Conservation (phyloP, 106 monocot genomes). For the Dioscorea dumetorum region DNA sequence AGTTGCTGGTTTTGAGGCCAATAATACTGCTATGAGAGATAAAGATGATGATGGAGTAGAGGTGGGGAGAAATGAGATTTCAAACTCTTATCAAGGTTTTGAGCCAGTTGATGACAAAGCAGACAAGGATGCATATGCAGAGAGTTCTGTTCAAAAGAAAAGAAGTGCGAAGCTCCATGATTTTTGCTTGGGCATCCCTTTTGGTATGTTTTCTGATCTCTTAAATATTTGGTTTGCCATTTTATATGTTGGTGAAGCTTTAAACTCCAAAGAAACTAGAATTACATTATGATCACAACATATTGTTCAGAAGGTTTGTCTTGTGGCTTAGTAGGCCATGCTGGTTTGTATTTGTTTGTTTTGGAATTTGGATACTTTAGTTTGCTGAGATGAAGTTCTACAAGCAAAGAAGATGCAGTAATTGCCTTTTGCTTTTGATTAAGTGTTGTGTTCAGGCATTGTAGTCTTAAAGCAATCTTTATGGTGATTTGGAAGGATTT, state of each 20-base stretch:
- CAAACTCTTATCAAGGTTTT: constrained; percentile 1
- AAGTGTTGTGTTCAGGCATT: too few relatives aligned
- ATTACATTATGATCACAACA: neutral
- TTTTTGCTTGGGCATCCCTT: constrained; percentile 40
- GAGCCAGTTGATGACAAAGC: constrained; percentile 2
- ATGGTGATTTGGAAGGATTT: too few relatives aligned
- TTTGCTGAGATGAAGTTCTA: too few relatives aligned
- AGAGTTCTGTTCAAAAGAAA: constrained; percentile 12
- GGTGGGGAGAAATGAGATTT: neutral
- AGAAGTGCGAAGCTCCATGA: constrained; percentile 34
- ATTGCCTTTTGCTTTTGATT: too few relatives aligned
- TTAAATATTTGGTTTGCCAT: neutral
- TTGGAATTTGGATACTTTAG: too few relatives aligned
- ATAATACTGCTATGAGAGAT: constrained; percentile 11
- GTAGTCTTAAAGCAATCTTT: too few relatives aligned
- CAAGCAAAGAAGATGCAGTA: too few relatives aligned
- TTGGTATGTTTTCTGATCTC: constrained; percentile 10
- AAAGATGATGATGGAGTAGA: constrained; percentile 4
- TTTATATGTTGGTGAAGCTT: neutral
- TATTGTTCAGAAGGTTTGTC: neutral
- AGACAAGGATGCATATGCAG: neutral
- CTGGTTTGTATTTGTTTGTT: too few relatives aligned
- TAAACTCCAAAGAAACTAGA: neutral
- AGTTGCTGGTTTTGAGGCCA: constrained; percentile 20
- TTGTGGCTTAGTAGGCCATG: neutral